Evolutionary conservation across 2,329 filamentous ascomycete genomes (phyloP).

Genomic region (Fusarium sarcochroum): DNA sequence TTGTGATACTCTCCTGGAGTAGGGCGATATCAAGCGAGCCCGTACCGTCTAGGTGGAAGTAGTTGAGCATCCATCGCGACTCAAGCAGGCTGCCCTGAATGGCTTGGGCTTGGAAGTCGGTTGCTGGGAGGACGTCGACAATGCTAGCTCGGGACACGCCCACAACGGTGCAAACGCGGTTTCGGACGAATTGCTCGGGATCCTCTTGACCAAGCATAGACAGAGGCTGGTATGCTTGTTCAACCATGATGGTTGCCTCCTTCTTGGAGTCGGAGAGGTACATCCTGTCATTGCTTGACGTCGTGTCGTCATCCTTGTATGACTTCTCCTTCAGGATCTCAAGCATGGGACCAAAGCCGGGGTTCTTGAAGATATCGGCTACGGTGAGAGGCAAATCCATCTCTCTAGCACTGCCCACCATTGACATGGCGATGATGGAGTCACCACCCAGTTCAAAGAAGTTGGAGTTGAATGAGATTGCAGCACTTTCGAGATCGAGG

Average conservation of each 20-base stretch:
- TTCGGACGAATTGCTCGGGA: slow-evolving; percentile 28
- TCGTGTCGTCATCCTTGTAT: slow-evolving; percentile 22
- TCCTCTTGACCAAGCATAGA: slow-evolving; percentile 16
- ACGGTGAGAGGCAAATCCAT: slow-evolving; percentile 32
- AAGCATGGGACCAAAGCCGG: slow-evolving; percentile 28
- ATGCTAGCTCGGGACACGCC: slow-evolving; percentile 43
- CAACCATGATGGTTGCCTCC: neutral
- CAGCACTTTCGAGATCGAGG: slow-evolving; percentile 7
- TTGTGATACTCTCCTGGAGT: slow-evolving; percentile 29
- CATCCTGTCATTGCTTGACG: slow-evolving; percentile 7
- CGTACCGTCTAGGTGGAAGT: slow-evolving; percentile 24
- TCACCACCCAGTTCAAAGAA: slow-evolving; percentile 42
- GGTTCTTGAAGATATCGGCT: slow-evolving; percentile 43
- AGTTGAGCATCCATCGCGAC: slow-evolving; percentile 43
- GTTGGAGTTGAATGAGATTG: slow-evolving; percentile 24
- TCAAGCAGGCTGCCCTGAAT: slow-evolving; percentile 30
- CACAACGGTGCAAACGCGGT: slow-evolving; percentile 31
- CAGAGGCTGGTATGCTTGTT: slow-evolving; percentile 20
- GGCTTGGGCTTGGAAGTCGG: slow-evolving; percentile 39
- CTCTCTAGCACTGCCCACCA: slow-evolving; percentile 36
- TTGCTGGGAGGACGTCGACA: slow-evolving; percentile 40
- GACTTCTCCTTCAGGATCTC: slow-evolving; percentile 21
- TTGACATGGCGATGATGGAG: slow-evolving; percentile 44
- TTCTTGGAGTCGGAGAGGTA: slow-evolving; percentile 9
- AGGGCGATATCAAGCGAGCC: slow-evolving; percentile 17